phyloP scores from a whole-genome alignment of 164 flowering plant species.

The Sextonia rubra region DNA sequence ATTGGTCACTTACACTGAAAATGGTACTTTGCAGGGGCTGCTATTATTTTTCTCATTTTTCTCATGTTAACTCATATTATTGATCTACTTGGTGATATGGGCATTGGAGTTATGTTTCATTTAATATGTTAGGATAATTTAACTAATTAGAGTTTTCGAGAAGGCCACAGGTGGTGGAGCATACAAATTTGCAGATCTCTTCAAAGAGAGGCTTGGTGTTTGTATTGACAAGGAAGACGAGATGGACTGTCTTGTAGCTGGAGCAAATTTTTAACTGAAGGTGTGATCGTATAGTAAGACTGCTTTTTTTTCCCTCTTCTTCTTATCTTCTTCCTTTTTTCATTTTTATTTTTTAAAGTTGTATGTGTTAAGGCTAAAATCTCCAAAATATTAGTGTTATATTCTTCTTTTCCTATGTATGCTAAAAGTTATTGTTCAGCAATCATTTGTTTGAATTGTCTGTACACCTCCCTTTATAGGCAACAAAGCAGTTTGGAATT shows the following conservation, averaged over 20 bases:
- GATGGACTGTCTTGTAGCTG: slow-evolving; percentile 93
- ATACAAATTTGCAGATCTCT: slow-evolving; percentile 83
- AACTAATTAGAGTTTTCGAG: slow-evolving; percentile 25
- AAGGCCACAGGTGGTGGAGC: slow-evolving; percentile 99
- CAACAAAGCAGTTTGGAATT: no score
- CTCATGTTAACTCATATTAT: background rate
- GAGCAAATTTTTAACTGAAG: slow-evolving; percentile 95
- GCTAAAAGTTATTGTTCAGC: no score
- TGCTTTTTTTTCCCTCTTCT: background rate
- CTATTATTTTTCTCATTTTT: background rate
- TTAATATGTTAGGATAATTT: background rate
- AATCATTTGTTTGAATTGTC: no score
- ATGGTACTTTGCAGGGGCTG: no score
- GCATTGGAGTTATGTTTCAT: background rate
- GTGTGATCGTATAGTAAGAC: slow-evolving; percentile 29
- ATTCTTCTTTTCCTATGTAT: no score
- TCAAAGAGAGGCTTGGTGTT: slow-evolving; percentile 92
- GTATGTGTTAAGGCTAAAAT: no score
- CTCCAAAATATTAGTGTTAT: no score
- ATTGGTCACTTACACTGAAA: background rate
- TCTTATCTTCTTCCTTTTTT: no score
- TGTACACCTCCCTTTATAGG: no score
- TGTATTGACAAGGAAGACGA: slow-evolving; percentile 97
- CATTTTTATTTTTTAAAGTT: no score
- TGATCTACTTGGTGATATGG: background rate